These are phyloP conservation scores for Daldinia eschscholtzii DNA, from an alignment of 2,329 filamentous ascomycete genomes.

Conservation along the genomic window DNA sequence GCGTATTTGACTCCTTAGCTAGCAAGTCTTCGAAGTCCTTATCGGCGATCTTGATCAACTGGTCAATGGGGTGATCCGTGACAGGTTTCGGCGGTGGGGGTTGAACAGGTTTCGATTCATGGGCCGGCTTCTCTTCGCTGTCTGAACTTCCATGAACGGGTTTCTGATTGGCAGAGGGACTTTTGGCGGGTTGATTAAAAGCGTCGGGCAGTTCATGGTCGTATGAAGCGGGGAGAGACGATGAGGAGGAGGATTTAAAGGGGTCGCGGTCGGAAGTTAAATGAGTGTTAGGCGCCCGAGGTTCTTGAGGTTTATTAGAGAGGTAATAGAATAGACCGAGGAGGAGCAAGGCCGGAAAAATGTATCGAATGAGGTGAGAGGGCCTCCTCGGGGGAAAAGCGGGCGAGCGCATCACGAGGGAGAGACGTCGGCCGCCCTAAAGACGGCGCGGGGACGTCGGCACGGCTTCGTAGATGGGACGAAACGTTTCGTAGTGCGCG, in stretches of 20 bases:
- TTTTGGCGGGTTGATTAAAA: conserved; percentile 38
- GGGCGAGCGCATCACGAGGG: conserved; percentile 55
- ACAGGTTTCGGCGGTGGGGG: conserved; percentile 39
- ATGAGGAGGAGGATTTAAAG: conserved; percentile 26
- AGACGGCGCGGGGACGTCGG: conserved; percentile 44
- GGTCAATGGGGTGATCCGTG: conserved; percentile 59
- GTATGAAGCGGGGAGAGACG: conserved; percentile 17
- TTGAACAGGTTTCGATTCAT: conserved; percentile 35
- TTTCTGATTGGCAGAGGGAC: conserved; percentile 36
- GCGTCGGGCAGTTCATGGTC: conserved; percentile 28
- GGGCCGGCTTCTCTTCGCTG: conserved; percentile 29
- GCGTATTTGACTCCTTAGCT: conserved; percentile 57
- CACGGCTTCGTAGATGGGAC: conserved; percentile 26
- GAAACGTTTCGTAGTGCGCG: conserved; percentile 20
- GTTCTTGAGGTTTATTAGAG: conserved; percentile 40
- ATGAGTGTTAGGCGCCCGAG: conserved; percentile 36
- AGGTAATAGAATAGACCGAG: conserved; percentile 54
- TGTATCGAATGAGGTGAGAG: conserved; percentile 59
- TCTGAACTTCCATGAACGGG: conserved; percentile 22
- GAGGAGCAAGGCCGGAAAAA: conserved; percentile 55
- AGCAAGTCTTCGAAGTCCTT: conserved; percentile 56
- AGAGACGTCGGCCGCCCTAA: conserved; percentile 42
- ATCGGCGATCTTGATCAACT: conserved; percentile 58
- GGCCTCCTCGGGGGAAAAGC: conserved; percentile 59
- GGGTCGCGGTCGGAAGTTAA: conserved; percentile 35